Evolutionary conservation across 768 basidiomycete species (phyloP).

Genomic region (Ramaria sp.): DNA sequence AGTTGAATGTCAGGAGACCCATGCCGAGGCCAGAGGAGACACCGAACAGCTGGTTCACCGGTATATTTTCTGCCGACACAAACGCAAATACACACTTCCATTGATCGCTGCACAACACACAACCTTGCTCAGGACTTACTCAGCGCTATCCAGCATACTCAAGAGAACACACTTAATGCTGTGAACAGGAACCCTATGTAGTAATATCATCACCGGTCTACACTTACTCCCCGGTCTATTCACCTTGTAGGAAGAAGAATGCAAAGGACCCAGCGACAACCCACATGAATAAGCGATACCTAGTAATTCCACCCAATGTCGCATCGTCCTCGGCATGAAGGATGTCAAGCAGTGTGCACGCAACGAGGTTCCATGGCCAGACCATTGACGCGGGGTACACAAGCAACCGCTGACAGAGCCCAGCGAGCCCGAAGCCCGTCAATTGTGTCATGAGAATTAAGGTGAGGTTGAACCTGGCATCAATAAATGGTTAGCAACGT

Average conservation of each 20-base stretch:
- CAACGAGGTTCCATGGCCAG: conserved; percentile 93
- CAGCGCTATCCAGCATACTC: conserved; percentile 86
- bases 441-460: conserved; percentile 86
- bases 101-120: not conserved
- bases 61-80: conserved; percentile 39
- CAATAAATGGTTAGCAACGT: too few relatives aligned
- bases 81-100: not conserved
- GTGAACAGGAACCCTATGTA: conserved; percentile 75
- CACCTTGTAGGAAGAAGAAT: conserved; percentile 87
- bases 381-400: conserved; percentile 98
- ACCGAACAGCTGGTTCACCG: conserved; percentile 89
- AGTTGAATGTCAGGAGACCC: conserved; percentile 89
- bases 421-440: conserved; percentile 89
- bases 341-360: conserved; percentile 91
- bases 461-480: conserved; percentile 48
- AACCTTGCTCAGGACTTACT: conserved; percentile 15
- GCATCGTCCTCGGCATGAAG: conserved; percentile 89
- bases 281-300: conserved; percentile 77
- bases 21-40: conserved; percentile 75
- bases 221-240: conserved; percentile 15
- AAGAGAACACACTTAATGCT: conserved; percentile 81
- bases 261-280: conserved; percentile 57
- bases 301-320: conserved; percentile 37
- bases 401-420: conserved; percentile 79
- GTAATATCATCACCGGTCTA: not conserved